These are phyloP conservation scores for Penicillium sp. DNA, from an alignment of 2,329 filamentous ascomycete genomes.

Conservation along the genomic window DNA sequence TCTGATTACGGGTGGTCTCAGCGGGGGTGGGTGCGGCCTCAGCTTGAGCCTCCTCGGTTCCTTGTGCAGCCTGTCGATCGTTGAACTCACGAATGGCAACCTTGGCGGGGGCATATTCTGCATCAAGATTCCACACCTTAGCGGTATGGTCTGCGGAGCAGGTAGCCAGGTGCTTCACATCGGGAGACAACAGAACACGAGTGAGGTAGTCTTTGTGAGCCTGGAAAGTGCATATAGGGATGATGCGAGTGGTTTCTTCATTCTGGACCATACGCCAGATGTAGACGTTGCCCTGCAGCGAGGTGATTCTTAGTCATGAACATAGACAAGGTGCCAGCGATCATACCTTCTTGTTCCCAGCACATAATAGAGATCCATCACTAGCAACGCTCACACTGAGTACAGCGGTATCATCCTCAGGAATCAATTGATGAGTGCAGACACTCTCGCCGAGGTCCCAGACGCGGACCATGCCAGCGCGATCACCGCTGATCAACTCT, in stretches of 20 bases:
- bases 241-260: slow-evolving; percentile 75
- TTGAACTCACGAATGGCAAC: slow-evolving; percentile 28
- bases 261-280: slow-evolving; percentile 92
- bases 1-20: slow-evolving; percentile 19
- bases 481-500: slow-evolving; percentile 94
- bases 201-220: slow-evolving; percentile 93
- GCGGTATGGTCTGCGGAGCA: slow-evolving; percentile 93
- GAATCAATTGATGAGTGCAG: slow-evolving; percentile 92
- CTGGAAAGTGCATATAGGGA: slow-evolving; percentile 83
- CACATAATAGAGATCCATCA: slow-evolving; percentile 87
- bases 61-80: slow-evolving; percentile 17
- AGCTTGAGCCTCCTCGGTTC: slow-evolving; percentile 8
- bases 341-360: slow-evolving; percentile 81
- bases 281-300: slow-evolving; percentile 80
- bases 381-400: slow-evolving; percentile 94
- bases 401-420: slow-evolving; percentile 90
- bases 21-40: slow-evolving; percentile 17
- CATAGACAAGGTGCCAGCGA: not conserved
- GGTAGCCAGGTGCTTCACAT: slow-evolving; percentile 90
- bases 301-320: not conserved
- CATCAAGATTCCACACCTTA: slow-evolving; percentile 92
- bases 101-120: slow-evolving; percentile 51
- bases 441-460: slow-evolving; percentile 98
- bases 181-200: slow-evolving; percentile 83
- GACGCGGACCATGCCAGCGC: slow-evolving; percentile 85